Evolutionary conservation across 495 filamentous ascomycete species (phyloP).

Genomic region (Aspergillus kassunensis): DNA sequence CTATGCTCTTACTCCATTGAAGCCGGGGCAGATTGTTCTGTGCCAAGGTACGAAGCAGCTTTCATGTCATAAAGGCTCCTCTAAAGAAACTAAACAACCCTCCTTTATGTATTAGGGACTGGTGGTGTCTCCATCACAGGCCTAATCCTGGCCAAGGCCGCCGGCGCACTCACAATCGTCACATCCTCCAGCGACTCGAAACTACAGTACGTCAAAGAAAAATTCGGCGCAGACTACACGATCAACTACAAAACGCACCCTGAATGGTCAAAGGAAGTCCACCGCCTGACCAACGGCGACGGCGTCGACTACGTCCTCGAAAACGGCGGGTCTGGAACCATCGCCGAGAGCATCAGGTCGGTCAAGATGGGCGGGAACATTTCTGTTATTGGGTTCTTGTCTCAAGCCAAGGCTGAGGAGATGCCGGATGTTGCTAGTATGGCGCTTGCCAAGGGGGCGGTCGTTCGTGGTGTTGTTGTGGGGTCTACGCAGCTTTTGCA

Average conservation of each 20-base stretch:
- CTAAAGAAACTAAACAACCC: neutral
- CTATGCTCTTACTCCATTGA: constrained; percentile 52
- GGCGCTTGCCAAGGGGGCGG: constrained; percentile 41
- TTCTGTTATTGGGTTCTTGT: constrained; percentile 56
- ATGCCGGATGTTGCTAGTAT: constrained; percentile 43
- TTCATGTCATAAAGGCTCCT: no score
- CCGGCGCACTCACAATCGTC: constrained; percentile 61
- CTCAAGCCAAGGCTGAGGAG: constrained; percentile 20
- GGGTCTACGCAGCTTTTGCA: constrained; percentile 50
- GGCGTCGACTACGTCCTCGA: constrained; percentile 66
- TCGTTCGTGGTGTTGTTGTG: constrained; percentile 51
- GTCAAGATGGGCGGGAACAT: constrained; percentile 58
- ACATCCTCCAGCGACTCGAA: constrained; percentile 65
- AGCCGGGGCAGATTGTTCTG: constrained; percentile 60
- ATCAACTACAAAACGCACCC: constrained; percentile 60
- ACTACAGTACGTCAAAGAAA: constrained; percentile 53
- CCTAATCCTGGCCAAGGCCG: constrained; percentile 70
- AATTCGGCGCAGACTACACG: constrained; percentile 36
- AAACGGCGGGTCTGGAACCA: constrained; percentile 56
- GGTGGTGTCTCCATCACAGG: constrained; percentile 71
- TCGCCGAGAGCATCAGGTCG: constrained; percentile 51
- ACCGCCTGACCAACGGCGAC: constrained; percentile 46
- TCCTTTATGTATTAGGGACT: constrained; percentile 37
- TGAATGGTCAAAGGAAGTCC: constrained; percentile 63
- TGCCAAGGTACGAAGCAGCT: constrained; percentile 64